Evolutionary conservation across 352 stramenopile genomes (phyloP).

Genomic region (Globisporangium iwayamae): DNA sequence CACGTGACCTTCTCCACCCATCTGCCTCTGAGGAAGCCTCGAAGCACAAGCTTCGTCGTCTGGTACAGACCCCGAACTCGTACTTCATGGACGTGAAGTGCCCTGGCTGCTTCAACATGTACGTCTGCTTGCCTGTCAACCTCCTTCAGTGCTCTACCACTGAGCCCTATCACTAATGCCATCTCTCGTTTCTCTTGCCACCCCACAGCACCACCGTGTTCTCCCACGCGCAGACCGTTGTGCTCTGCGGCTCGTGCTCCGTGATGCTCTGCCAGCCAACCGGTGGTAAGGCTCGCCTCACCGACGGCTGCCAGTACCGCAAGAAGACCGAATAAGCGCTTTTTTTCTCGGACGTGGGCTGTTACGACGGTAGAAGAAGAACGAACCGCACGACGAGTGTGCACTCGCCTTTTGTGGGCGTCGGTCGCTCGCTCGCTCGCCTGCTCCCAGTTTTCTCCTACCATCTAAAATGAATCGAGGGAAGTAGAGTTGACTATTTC

Average conservation of each 20-base stretch:
- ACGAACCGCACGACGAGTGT: neutral
- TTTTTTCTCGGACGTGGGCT: slow-evolving; percentile 16
- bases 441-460: slow-evolving; percentile 12
- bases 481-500: slow-evolving; percentile 73
- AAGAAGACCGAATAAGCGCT: slow-evolving; percentile 98
- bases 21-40: slow-evolving; percentile 92
- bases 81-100: slow-evolving; percentile 99
- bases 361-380: slow-evolving; percentile 32
- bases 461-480: slow-evolving; percentile 45
- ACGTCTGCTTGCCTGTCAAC: slow-evolving; percentile 12
- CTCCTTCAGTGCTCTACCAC: neutral
- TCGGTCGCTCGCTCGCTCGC: neutral
- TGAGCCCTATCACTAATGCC: neutral
- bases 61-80: slow-evolving; percentile 99
- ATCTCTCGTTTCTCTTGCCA: neutral
- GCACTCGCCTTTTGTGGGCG: neutral
- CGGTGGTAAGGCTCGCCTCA: slow-evolving; percentile 96
- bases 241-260: slow-evolving; percentile 96
- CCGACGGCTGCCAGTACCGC: slow-evolving; percentile 99
- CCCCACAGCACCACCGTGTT: slow-evolving; percentile 95
- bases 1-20: slow-evolving; percentile 97
- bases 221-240: slow-evolving; percentile 97
- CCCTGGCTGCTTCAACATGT: slow-evolving; percentile 99
- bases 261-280: slow-evolving; percentile 99
- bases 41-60: slow-evolving; percentile 99